These are phyloP conservation scores for Hemisphaericaspora lyxosophila DNA, from an alignment of 1,139 yeast species.

Conservation along the genomic window DNA sequence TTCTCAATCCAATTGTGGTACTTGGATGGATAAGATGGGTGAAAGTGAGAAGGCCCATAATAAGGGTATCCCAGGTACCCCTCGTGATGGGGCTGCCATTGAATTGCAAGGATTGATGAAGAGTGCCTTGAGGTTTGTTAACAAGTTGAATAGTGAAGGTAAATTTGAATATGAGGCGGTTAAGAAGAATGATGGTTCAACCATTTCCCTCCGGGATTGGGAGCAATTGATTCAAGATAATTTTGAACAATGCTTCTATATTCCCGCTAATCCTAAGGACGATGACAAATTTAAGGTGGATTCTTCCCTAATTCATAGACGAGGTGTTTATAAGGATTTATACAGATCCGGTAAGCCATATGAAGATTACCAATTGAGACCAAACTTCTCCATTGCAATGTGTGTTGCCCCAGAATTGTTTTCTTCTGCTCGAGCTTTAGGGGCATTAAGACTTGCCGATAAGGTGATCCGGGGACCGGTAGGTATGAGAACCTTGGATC, in stretches of 20 bases:
- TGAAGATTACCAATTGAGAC: constrained; percentile 91
- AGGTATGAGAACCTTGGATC: constrained; percentile 91
- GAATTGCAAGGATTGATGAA: constrained; percentile 89
- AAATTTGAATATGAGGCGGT: constrained; percentile 59
- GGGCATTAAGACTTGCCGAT: constrained; percentile 73
- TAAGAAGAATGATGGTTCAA: constrained; percentile 53
- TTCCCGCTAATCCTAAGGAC: constrained; percentile 60
- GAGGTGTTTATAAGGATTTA: constrained; percentile 92
- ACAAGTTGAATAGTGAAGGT: constrained; percentile 53
- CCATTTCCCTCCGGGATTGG: constrained; percentile 65
- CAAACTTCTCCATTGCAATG: constrained; percentile 92
- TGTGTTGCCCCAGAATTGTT: constrained; percentile 92
- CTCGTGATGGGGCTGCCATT: constrained; percentile 95
- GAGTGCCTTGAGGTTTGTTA: constrained; percentile 78
- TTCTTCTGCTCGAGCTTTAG: constrained; percentile 55
- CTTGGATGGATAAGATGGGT: constrained; percentile 99
- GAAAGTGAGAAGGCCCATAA: constrained; percentile 82
- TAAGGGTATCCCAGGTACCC: constrained; percentile 93
- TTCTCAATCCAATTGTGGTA: constrained; percentile 89
- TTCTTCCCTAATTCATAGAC: constrained; percentile 66
- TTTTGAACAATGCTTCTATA: constrained; percentile 76
- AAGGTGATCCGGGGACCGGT: constrained; percentile 75
- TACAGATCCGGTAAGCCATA: constrained; percentile 78
- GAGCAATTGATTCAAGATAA: constrained; percentile 62
- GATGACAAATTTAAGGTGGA: constrained; percentile 62